Conservation (phyloP, 352 stramenopile species). For the Globisporangium middletonii region DNA sequence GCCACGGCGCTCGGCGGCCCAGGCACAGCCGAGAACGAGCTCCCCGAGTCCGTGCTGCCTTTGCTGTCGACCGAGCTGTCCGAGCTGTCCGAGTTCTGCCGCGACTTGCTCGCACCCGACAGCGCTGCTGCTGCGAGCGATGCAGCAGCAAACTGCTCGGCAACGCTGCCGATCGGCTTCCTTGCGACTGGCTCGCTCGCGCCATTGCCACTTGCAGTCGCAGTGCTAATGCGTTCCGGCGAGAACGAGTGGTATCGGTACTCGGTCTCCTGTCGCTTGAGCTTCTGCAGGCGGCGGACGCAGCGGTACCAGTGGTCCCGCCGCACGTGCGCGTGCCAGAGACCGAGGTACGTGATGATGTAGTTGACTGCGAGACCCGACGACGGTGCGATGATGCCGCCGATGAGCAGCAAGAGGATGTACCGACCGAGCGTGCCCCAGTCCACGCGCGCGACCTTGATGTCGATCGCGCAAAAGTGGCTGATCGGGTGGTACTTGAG, state of each 20-base stretch:
- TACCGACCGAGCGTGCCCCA: slow-evolving; percentile 61
- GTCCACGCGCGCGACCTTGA: slow-evolving; percentile 46
- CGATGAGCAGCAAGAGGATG: slow-evolving; percentile 61
- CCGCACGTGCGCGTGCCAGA: slow-evolving; percentile 82
- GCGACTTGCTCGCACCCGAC: slow-evolving; percentile 2
- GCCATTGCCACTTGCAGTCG: no score
- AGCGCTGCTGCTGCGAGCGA: background rate
- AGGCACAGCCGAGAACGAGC: slow-evolving; percentile 36
- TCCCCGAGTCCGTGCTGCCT: slow-evolving; percentile 56
- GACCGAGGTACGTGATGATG: slow-evolving; percentile 65
- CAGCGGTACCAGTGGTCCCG: slow-evolving; percentile 82
- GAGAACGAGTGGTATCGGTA: slow-evolving; percentile 80
- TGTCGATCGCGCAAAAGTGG: slow-evolving; percentile 56
- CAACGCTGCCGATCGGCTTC: slow-evolving; percentile 17
- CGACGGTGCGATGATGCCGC: slow-evolving; percentile 61
- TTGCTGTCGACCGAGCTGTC: slow-evolving; percentile 25
- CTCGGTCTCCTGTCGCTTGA: slow-evolving; percentile 68
- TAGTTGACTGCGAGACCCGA: slow-evolving; percentile 71
- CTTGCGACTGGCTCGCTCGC: slow-evolving; percentile 19
- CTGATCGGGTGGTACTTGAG: slow-evolving; percentile 37
- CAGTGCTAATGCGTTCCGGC: slow-evolving; percentile 42
- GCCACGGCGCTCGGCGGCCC: slow-evolving; percentile 55
- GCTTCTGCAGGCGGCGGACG: slow-evolving; percentile 61
- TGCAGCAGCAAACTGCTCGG: slow-evolving; percentile 12
- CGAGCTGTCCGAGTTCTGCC: slow-evolving; percentile 9